Evolutionary conservation across 2,329 filamentous ascomycete species (phyloP).

Genomic region (Pestalotiopsis sp.): DNA sequence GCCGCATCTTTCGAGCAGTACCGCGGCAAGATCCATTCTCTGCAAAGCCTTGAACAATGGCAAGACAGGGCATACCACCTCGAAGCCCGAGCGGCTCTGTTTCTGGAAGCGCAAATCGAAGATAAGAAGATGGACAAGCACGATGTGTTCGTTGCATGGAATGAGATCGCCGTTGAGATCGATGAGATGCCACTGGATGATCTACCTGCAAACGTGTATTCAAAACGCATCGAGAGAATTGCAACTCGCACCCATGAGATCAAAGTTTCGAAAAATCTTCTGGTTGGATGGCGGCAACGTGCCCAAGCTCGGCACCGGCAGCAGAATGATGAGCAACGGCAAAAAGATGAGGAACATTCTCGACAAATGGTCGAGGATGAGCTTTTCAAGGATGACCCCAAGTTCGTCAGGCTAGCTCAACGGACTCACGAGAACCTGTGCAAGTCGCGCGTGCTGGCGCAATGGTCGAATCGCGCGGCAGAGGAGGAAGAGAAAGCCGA

Average conservation of each 20-base stretch:
- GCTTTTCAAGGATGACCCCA: not conserved
- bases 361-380: not conserved
- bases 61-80: constrained; percentile 27
- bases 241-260: constrained; percentile 31
- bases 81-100: constrained; percentile 23
- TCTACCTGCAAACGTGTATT: constrained; percentile 30
- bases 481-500: constrained; percentile 31
- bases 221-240: constrained; percentile 32
- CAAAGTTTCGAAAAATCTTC: constrained; percentile 23
- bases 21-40: constrained; percentile 25
- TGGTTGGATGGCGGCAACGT: constrained; percentile 28
- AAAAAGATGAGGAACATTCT: constrained; percentile 14
- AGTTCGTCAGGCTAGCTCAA: constrained; percentile 28
- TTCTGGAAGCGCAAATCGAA: constrained; percentile 26
- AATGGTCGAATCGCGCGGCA: constrained; percentile 32
- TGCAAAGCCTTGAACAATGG: constrained; percentile 29
- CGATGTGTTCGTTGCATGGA: constrained; percentile 29
- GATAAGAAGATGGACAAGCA: constrained; percentile 25
- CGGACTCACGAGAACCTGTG: constrained; percentile 30
- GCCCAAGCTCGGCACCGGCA: constrained; percentile 17
- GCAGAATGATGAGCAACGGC: constrained; percentile 15
- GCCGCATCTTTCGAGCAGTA: constrained; percentile 26
- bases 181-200: constrained; percentile 21
- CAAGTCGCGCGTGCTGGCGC: constrained; percentile 31
- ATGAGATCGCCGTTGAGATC: constrained; percentile 24